phyloP scores from a whole-genome alignment of 2,329 filamentous ascomycete genomes.

The Aspergillus sclerotialis region DNA sequence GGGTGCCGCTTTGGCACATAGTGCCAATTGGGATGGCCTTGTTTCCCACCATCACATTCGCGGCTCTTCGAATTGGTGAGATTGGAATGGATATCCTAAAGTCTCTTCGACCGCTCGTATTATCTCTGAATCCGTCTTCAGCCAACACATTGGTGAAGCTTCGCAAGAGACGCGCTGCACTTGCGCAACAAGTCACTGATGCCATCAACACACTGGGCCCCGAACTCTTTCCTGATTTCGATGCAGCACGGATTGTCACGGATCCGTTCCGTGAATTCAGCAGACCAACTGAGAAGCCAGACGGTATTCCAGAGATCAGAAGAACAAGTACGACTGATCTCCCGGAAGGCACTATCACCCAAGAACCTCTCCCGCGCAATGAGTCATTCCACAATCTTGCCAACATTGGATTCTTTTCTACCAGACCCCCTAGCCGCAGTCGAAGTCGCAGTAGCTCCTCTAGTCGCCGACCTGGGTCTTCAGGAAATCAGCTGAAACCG shows the following conservation, averaged over 20 bases:
- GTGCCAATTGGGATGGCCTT: conserved; percentile 68
- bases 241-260: conserved; percentile 62
- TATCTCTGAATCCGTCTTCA: conserved; percentile 77
- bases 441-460: conserved; percentile 65
- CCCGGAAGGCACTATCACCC: conserved; percentile 17
- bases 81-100: conserved; percentile 99
- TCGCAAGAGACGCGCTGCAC: conserved; percentile 61
- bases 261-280: conserved; percentile 39
- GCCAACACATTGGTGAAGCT: conserved; percentile 78
- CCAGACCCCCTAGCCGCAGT: conserved; percentile 73
- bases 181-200: conserved; percentile 77
- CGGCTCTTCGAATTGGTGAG: conserved; percentile 88
- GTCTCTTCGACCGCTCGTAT: conserved; percentile 77
- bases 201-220: conserved; percentile 93
- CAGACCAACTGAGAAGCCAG: conserved; percentile 9
- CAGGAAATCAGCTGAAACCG: conserved; percentile 59
- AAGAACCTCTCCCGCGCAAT: conserved; percentile 65
- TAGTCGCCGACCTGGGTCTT: conserved; percentile 54
- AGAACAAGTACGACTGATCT: conserved; percentile 15
- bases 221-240: conserved; percentile 96
- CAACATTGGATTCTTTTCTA: conserved; percentile 82
- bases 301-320: conserved; percentile 15
- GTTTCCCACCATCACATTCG: conserved; percentile 85
- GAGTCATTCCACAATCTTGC: conserved; percentile 91
- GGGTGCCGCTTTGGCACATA: conserved; percentile 71